Conservation (phyloP, 129 eudicot species). For the Flaveria sonorensis region DNA sequence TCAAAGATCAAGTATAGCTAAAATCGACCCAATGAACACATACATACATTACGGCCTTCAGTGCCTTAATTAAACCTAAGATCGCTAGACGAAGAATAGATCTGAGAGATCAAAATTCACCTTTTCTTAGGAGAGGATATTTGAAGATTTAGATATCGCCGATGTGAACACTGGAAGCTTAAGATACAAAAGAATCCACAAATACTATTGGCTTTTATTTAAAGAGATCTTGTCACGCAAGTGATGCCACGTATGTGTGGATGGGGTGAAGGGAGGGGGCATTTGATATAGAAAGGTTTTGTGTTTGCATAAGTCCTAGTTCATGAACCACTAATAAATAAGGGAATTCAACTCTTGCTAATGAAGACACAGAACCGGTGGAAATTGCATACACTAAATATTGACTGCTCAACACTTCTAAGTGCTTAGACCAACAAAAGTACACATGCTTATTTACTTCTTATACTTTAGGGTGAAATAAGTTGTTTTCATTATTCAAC, state of each 20-base stretch:
- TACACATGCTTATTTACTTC: neutral
- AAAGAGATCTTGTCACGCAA: neutral
- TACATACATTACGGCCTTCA: neutral
- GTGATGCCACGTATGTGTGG: neutral
- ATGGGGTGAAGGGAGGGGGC: neutral
- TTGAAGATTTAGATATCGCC: neutral
- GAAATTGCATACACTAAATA: too few relatives aligned
- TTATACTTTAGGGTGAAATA: neutral
- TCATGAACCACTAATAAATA: neutral
- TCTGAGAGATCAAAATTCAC: constrained; percentile 9
- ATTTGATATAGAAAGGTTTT: neutral
- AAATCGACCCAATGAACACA: neutral
- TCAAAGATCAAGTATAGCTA: constrained; percentile 26
- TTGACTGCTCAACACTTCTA: too few relatives aligned
- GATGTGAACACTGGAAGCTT: neutral
- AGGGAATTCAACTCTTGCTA: neutral
- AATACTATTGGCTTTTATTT: constrained; percentile 10
- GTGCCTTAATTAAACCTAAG: neutral
- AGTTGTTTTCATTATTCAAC: neutral
- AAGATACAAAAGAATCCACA: constrained; percentile 4
- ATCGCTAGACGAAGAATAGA: constrained; percentile 6
- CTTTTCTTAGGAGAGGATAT: constrained; percentile 11
- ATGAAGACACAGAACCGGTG: too few relatives aligned
- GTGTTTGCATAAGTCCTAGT: neutral
- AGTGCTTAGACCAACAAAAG: neutral